Evolutionary conservation across 2,329 filamentous ascomycete species (phyloP).

Genomic region (Phoma sp.): DNA sequence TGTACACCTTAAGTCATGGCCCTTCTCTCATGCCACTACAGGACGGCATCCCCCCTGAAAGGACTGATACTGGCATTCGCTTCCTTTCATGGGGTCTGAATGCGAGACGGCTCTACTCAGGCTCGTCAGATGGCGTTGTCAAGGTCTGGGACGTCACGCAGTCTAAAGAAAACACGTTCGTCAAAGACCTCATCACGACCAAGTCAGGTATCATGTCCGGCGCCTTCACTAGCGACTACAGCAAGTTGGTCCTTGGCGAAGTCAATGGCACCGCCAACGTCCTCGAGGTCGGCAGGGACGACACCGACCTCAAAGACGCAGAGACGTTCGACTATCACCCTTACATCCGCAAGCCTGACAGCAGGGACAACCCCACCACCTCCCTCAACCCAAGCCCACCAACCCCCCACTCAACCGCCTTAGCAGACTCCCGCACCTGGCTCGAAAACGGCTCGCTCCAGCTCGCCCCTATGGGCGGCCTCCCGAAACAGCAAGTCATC

Average conservation of each 20-base stretch:
- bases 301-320: conserved; percentile 35
- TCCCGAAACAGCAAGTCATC: conserved; percentile 54
- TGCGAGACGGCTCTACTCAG: conserved; percentile 61
- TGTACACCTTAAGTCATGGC: conserved; percentile 60
- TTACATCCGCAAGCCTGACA: conserved; percentile 21
- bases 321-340: conserved; percentile 38
- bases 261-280: conserved; percentile 62
- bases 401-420: background rate
- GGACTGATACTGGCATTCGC: conserved; percentile 63
- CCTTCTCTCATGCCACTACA: conserved; percentile 57
- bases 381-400: conserved; percentile 31
- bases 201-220: conserved; percentile 64
- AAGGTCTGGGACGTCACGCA: conserved; percentile 65
- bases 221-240: conserved; percentile 61
- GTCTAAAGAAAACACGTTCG: conserved; percentile 56
- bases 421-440: conserved; percentile 29
- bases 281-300: conserved; percentile 52
- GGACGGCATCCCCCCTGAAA: conserved; percentile 52
- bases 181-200: conserved; percentile 58
- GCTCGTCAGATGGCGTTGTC: conserved; percentile 65
- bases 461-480: conserved; percentile 46
- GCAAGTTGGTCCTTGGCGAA: conserved; percentile 63
- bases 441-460: conserved; percentile 44
- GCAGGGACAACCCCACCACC: background rate
- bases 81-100: conserved; percentile 63